A percentile compares a stretch with the other conserved stretches of the same genome.
Conservation (phyloP, 2,329 filamentous ascomycete genomes). For the Verticillium albo-atrum region DNA sequence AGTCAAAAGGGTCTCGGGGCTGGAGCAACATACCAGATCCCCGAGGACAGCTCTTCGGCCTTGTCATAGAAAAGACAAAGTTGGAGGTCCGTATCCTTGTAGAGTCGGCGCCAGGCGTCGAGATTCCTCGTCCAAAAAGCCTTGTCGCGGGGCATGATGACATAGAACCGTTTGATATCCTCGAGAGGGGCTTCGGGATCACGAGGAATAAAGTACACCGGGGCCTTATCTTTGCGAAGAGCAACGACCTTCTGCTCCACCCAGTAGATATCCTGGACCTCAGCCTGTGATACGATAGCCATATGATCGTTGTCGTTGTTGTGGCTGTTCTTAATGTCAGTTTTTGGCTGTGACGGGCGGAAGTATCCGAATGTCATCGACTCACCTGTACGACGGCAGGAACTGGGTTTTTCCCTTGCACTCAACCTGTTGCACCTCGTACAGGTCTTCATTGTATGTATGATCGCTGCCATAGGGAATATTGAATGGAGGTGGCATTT, state of each 20-base stretch:
- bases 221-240: neutral
- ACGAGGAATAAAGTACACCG: neutral
- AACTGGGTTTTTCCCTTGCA: neutral
- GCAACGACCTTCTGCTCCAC: neutral
- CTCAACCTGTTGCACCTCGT: neutral
- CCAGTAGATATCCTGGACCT: neutral
- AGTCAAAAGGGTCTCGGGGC: too few relatives aligned
- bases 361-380: neutral
- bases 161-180: neutral
- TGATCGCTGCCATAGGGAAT: neutral
- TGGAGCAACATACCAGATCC: too few relatives aligned
- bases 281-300: neutral
- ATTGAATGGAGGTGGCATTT: neutral
- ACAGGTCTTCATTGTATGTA: neutral
- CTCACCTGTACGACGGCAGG: neutral
- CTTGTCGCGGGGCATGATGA: neutral
- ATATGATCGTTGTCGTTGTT: neutral
- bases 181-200: too few relatives aligned
- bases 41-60: too few relatives aligned
- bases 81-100: neutral
- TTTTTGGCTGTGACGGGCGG: too few relatives aligned
- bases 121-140: neutral
- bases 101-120: neutral
- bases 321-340: neutral
- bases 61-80: too few relatives aligned